Conservation (phyloP, 2,329 filamentous ascomycete genomes). For the Monosporascus sp. region DNA sequence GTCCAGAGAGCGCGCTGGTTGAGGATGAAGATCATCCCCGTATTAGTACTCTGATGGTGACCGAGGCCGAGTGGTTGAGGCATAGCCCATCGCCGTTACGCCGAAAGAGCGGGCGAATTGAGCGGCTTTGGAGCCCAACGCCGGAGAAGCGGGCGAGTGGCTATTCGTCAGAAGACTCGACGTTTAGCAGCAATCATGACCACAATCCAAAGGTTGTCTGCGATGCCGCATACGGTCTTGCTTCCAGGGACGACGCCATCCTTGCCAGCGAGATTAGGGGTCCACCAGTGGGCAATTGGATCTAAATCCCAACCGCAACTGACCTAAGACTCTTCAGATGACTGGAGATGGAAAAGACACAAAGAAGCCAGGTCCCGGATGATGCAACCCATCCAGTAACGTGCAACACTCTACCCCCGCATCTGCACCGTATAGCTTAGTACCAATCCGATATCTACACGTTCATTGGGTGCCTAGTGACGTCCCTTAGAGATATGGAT, state of each 20-base stretch:
- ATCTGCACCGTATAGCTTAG: background rate
- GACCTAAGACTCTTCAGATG: background rate
- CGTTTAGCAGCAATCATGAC: background rate
- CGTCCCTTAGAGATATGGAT: too few relatives aligned
- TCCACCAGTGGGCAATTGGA: constrained; percentile 18
- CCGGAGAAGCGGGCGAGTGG: constrained; percentile 8
- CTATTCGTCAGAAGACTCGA: constrained; percentile 2
- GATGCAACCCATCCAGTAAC: background rate
- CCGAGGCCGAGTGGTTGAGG: constrained; percentile 26
- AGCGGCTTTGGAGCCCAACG: constrained; percentile 17
- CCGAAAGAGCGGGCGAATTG: constrained; percentile 4
- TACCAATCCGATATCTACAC: background rate
- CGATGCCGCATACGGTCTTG: background rate
- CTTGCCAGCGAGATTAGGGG: constrained; percentile 1
- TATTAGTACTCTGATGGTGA: constrained; percentile 15
- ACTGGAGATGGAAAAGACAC: background rate
- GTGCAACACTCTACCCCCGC: background rate
- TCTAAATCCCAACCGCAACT: constrained; percentile 8
- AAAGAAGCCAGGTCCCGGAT: too few relatives aligned
- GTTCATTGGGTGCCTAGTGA: background rate
- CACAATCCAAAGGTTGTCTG: background rate
- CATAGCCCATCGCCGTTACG: constrained; percentile 22
- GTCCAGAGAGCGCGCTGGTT: constrained; percentile 4
- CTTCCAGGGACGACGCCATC: background rate
- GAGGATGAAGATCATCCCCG: constrained; percentile 1